Evolutionary conservation across 768 basidiomycete species (phyloP).

Genomic region (Mycena amicta): DNA sequence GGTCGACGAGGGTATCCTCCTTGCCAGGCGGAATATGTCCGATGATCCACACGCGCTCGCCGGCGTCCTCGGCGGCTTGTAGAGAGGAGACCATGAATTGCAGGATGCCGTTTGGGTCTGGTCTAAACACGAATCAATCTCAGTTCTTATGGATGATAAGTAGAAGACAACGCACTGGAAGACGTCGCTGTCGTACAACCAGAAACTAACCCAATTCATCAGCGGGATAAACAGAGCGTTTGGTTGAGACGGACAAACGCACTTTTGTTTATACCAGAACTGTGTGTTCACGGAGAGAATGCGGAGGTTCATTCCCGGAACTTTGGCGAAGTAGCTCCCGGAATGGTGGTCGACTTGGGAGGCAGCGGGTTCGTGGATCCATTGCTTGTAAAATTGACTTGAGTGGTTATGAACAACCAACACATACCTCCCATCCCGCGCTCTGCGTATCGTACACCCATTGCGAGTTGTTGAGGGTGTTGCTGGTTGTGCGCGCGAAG

Average conservation of each 20-base stretch:
- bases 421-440: slow-evolving; percentile 47
- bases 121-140: slow-evolving; percentile 17
- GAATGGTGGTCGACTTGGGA: slow-evolving; percentile 31
- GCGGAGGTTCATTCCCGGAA: slow-evolving; percentile 35
- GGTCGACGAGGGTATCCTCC: slow-evolving; percentile 28
- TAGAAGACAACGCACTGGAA: slow-evolving; percentile 36
- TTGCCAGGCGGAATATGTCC: slow-evolving; percentile 39
- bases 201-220: slow-evolving; percentile 34
- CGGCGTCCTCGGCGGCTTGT: slow-evolving; percentile 40
- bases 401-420: no score
- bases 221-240: no score
- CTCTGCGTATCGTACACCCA: slow-evolving; percentile 61
- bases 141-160: no score
- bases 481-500: slow-evolving; percentile 51
- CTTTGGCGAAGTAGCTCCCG: slow-evolving; percentile 37
- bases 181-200: slow-evolving; percentile 42
- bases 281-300: slow-evolving; percentile 45
- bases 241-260: neutral
- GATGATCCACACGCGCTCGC: slow-evolving; percentile 43
- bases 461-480: slow-evolving; percentile 39
- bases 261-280: slow-evolving; percentile 43
- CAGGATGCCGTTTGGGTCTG: slow-evolving; percentile 46
- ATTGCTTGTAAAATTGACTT: slow-evolving; percentile 30
- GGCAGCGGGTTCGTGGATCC: slow-evolving; percentile 35
- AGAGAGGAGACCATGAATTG: slow-evolving; percentile 40